These are phyloP conservation scores for Coniochaeta sp. DNA, from an alignment of 2,329 filamentous ascomycete species.

Conservation along the genomic window DNA sequence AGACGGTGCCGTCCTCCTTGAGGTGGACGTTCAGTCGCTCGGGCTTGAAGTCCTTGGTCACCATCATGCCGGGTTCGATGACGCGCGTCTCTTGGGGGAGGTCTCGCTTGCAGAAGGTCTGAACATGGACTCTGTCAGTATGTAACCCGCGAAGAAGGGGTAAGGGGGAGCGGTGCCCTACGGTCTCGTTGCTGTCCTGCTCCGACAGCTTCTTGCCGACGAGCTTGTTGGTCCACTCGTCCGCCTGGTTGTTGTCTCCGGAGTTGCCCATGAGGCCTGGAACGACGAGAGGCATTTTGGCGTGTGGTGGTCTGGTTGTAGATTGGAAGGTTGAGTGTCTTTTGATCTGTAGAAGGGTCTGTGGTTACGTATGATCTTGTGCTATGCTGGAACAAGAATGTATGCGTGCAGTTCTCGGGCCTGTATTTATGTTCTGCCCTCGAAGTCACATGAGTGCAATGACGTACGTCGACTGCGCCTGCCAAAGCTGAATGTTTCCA, in stretches of 20 bases:
- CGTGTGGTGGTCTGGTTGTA: background rate
- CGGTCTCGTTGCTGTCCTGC: constrained; percentile 41
- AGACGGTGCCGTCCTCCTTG: constrained; percentile 53
- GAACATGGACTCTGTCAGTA: constrained; percentile 1
- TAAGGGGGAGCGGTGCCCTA: constrained; percentile 23
- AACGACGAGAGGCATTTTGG: constrained; percentile 60
- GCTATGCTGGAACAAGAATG: no score
- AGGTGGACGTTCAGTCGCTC: constrained; percentile 53
- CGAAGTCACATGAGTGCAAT: no score
- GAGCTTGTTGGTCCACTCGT: constrained; percentile 56
- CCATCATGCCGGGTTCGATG: constrained; percentile 48
- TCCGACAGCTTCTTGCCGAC: constrained; percentile 57
- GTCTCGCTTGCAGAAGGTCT: constrained; percentile 56
- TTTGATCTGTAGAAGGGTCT: no score
- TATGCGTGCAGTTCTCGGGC: no score
- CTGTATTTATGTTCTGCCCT: no score
- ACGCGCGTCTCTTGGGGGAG: constrained; percentile 50
- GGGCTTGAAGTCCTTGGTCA: constrained; percentile 49
- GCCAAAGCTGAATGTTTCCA: no score
- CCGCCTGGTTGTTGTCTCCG: constrained; percentile 33
- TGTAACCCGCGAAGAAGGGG: background rate
- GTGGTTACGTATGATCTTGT: no score
- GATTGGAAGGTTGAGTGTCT: no score
- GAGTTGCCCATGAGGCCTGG: constrained; percentile 45
- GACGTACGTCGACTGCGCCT: no score